Base-by-base conservation (phyloP, 345 rosid species). In the Gossypium anomalum region DNA sequence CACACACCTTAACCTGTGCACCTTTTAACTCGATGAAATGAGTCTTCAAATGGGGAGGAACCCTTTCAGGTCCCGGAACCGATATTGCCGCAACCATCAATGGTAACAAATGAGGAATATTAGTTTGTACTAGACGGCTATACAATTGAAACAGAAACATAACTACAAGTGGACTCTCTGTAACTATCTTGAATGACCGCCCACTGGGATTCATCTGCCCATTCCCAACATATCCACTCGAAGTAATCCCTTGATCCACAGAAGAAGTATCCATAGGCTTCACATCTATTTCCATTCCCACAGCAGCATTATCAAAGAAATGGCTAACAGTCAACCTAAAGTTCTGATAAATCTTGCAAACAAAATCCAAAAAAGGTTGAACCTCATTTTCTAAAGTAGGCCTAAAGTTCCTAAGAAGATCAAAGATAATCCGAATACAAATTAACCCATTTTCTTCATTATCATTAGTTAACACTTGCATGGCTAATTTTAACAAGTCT, bases 81-180 rank as follows among this genome's bases (percentile, higher is more conserved):
- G 99, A 93, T 81, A 95, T 95, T 61, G 99, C 98, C 85, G 92
- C 86, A 81, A 93, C 98, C 99, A 95, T 95, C 81, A 91, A 70
- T 63, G 98, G 99, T 85, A 95, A 82, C 82, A 95, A 82, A 75
- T 85, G 86, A 75, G 99, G 99, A 77, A 95, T 95, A 79, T 95
- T 95, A 49, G 97, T 93, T 82, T 93, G 97, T 74, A 95, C 98
- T 71, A 93, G 97, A 74, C 98, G 93, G 58, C 93, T 80, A 74
- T 91, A 93, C 80, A 95, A 81, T 82, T 95, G 99, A 85, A 95
- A 95, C 73, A 93, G 86, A 82, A 95, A 95, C 98, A 95, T 95
- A 74, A 95, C 99, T 80, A 95, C 98, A 78, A 93, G 97, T 19
- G 99, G 99, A 80, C 97, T 91, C 92, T 95, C 99, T 0, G 98